Conservation (phyloP, 257 asterid genomes). For the Anisodus tanguticus region DNA sequence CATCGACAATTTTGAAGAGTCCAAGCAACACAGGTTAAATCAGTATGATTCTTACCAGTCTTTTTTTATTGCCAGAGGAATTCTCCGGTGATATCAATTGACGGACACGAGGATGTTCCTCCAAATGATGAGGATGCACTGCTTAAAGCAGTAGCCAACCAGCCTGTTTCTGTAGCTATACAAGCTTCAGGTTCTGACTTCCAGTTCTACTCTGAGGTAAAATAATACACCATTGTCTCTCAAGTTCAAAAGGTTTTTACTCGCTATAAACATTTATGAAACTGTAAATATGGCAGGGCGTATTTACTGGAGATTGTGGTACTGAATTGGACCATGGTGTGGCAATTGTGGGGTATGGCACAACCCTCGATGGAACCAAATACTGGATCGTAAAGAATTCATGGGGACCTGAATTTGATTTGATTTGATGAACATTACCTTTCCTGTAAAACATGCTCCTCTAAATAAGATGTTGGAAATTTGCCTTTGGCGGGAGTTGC, state of each 20-base stretch:
- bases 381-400: conserved; percentile 80
- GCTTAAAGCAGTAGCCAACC: conserved; percentile 75
- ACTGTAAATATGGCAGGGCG: conserved; percentile 52
- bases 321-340: conserved; percentile 80
- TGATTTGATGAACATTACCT: neutral
- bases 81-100: conserved; percentile 61
- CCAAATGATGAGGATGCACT: conserved; percentile 62
- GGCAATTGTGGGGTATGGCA: conserved; percentile 85
- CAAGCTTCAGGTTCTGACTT: conserved; percentile 75
- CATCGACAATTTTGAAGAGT: too few relatives aligned
- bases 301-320: conserved; percentile 67
- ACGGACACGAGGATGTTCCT: conserved; percentile 75
- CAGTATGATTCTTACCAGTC: neutral
- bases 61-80: conserved; percentile 39
- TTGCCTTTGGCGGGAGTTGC: too few relatives aligned
- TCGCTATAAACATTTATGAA: neutral
- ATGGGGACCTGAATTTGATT: conserved; percentile 65
- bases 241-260: neutral
- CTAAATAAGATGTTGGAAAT: neutral
- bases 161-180: conserved; percentile 77
- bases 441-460: neutral
- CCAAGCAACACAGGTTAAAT: too few relatives aligned
- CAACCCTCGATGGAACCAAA: conserved; percentile 69
- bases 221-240: neutral
- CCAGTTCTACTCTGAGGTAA: conserved; percentile 88